A percentile compares a stretch with the other conserved stretches of the same genome.
Evolutionary conservation across 768 basidiomycete species (phyloP).

Genomic region (Leccinellum albellum): DNA sequence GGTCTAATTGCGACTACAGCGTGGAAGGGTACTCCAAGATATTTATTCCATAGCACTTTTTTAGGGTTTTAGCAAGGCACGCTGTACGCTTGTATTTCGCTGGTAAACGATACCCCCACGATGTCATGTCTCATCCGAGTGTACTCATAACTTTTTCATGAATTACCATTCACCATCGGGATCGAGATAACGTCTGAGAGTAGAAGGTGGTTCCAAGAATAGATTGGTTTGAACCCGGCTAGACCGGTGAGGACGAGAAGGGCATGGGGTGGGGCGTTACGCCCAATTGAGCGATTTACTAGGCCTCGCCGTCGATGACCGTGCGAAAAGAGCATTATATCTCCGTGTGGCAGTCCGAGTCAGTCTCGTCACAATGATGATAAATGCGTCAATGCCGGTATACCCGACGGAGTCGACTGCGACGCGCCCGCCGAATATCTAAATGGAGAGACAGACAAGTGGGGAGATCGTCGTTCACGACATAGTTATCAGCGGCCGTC

Average conservation of each 20-base stretch:
- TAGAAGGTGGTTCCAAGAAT: background rate
- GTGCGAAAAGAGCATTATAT: background rate
- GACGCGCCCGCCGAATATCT: background rate
- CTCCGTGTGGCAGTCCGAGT: background rate
- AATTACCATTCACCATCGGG: background rate
- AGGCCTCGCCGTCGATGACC: background rate
- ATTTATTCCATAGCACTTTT: conserved; percentile 26
- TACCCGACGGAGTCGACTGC: conserved; percentile 4
- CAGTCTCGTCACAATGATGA: background rate
- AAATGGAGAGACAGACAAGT: background rate
- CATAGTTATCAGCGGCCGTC: background rate
- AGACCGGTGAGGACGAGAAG: background rate
- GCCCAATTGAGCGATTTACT: background rate
- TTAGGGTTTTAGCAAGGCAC: background rate
- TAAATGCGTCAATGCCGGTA: background rate
- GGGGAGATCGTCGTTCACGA: background rate
- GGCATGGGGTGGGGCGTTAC: background rate
- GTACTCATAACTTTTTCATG: conserved; percentile 11
- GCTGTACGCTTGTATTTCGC: conserved; percentile 5
- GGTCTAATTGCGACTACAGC: conserved; percentile 13
- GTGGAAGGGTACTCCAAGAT: conserved; percentile 36
- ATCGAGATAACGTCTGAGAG: background rate
- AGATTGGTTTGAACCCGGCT: background rate
- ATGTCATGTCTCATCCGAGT: conserved; percentile 2
- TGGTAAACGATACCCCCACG: conserved; percentile 15